Conservation (phyloP, 83 land plant genomes). For the Diphasiastrum complanatum region DNA sequence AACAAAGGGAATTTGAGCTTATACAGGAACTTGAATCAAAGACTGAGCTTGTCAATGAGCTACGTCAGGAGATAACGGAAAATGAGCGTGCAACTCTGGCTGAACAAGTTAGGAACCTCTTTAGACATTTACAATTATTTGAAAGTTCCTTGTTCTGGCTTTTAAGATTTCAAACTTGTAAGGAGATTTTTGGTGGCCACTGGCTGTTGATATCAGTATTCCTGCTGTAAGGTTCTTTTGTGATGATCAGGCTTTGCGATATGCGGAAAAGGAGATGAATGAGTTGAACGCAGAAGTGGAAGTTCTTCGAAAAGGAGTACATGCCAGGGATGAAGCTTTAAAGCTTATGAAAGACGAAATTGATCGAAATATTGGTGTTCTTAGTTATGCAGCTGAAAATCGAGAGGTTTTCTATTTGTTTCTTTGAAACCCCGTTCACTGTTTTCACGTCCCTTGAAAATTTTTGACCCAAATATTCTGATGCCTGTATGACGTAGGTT, state of each 20-base stretch:
- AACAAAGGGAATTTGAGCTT: constrained; percentile 21
- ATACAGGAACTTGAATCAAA: constrained; percentile 23
- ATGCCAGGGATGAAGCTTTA: constrained; percentile 30
- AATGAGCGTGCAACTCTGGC: constrained; percentile 21
- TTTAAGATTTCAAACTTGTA: background rate
- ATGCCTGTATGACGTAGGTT: too few species aligned
- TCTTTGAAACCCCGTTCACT: too few species aligned
- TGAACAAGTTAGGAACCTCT: constrained; percentile 19
- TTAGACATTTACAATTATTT: background rate
- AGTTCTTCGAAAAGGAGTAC: constrained; percentile 28
- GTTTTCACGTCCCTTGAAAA: too few species aligned
- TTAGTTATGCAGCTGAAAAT: constrained; percentile 24
- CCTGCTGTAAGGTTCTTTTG: background rate
- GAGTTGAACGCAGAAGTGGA: constrained; percentile 23
- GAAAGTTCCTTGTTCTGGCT: background rate
- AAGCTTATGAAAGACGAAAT: constrained; percentile 27
- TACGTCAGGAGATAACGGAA: constrained; percentile 24
- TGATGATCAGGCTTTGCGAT: constrained; percentile 19
- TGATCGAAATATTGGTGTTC: constrained; percentile 29
- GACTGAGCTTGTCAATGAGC: constrained; percentile 19
- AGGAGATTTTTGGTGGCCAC: background rate
- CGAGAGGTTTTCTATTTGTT: constrained; percentile 30
- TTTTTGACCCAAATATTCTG: too few species aligned
- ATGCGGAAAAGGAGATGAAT: constrained; percentile 20
- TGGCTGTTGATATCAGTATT: background rate